Conservation (phyloP, 306 rosid species). For the Gynostemma pentaphyllum region DNA sequence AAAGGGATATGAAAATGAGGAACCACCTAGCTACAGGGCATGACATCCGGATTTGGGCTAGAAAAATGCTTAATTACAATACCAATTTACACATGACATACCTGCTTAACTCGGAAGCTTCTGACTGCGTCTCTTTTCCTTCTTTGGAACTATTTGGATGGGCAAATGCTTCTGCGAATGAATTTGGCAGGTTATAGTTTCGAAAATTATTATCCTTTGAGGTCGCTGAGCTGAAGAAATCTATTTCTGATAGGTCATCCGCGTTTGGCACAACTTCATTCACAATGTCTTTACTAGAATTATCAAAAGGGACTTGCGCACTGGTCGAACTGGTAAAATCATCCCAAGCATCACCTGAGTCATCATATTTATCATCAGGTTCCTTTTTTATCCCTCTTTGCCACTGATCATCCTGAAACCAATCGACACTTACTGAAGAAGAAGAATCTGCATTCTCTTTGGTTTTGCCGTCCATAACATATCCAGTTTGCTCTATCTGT, state of each 20-base stretch:
- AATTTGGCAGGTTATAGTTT: conserved; percentile 27
- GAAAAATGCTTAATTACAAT: not conserved
- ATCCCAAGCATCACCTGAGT: conserved; percentile 53
- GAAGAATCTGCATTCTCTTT: conserved; percentile 22
- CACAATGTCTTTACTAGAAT: conserved; percentile 27
- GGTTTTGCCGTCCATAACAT: conserved; percentile 15
- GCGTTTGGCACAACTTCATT: conserved; percentile 20
- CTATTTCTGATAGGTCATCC: conserved; percentile 27
- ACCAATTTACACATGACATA: conserved; percentile 25
- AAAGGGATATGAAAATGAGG: not conserved
- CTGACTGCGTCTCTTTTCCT: conserved; percentile 20
- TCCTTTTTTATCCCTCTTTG: conserved; percentile 25
- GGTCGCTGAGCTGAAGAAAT: conserved; percentile 29
- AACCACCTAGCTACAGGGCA: not conserved
- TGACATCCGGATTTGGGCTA: not conserved
- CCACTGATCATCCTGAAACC: conserved; percentile 42
- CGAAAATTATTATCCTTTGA: conserved; percentile 35
- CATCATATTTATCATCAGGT: conserved; percentile 18
- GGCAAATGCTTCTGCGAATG: conserved; percentile 30
- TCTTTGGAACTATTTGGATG: conserved; percentile 24
- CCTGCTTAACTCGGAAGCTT: conserved; percentile 45
- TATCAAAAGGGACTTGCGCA: conserved; percentile 25
- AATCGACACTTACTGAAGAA: conserved; percentile 25
- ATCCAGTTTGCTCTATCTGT: conserved; percentile 28
- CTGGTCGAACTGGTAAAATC: conserved; percentile 37